These are phyloP conservation scores for Xylariaceae sp. DNA, from an alignment of 2,329 filamentous ascomycete genomes.

Conservation along the genomic window DNA sequence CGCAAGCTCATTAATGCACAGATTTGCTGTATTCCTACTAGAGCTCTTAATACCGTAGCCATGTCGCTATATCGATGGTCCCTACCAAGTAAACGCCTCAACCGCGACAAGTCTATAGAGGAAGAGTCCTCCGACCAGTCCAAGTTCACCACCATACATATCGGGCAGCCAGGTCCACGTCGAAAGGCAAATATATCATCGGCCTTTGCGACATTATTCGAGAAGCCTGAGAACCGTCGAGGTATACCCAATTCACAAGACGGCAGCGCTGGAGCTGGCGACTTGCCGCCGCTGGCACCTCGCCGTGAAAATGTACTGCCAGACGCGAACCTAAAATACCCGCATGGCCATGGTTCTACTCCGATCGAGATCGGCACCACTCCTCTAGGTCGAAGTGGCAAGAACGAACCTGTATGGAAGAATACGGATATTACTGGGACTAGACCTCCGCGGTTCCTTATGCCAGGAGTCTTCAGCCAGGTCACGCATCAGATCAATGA, in stretches of 20 bases:
- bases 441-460: not conserved
- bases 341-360: not conserved
- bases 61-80: conserved; percentile 32
- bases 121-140: conserved; percentile 2
- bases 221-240: conserved; percentile 22
- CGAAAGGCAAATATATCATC: conserved; percentile 23
- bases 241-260: not conserved
- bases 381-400: not conserved
- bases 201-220: conserved; percentile 26
- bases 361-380: not conserved
- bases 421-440: not conserved
- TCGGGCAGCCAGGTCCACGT: conserved; percentile 14
- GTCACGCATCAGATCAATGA: not conserved
- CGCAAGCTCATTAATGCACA: not conserved
- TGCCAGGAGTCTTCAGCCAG: not conserved
- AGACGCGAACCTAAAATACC: not conserved
- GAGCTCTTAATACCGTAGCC: not conserved
- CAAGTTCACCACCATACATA: conserved; percentile 23
- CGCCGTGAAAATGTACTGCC: conserved; percentile 21
- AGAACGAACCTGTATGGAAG: not conserved
- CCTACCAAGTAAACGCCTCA: conserved; percentile 25
- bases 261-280: not conserved
- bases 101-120: conserved; percentile 14
- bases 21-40: conserved; percentile 13
- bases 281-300: conserved; percentile 1